Evolutionary conservation across 2,329 filamentous ascomycete species (phyloP).

Genomic region (Emmonsiellopsis sp.): DNA sequence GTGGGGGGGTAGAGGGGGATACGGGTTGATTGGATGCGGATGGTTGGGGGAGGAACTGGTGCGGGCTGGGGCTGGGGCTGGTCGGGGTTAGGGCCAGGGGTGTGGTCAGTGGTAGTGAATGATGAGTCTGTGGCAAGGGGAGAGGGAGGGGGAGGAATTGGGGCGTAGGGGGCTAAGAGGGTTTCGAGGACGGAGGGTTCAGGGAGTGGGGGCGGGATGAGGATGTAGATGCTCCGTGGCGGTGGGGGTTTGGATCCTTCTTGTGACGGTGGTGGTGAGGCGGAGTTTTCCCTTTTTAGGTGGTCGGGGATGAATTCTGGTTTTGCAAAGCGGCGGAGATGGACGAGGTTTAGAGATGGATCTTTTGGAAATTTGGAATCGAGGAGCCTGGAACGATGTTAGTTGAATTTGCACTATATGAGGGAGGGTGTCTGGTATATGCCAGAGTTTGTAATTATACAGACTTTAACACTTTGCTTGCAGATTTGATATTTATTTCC

Average conservation of each 20-base stretch:
- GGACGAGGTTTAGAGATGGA: slow-evolving; percentile 23
- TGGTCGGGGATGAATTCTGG: slow-evolving; percentile 24
- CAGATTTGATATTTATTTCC: slow-evolving; percentile 36
- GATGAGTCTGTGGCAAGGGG: not conserved
- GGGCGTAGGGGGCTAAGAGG: slow-evolving; percentile 30
- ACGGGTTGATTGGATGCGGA: slow-evolving; percentile 23
- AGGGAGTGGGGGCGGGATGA: slow-evolving; percentile 34
- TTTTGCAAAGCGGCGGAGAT: slow-evolving; percentile 35
- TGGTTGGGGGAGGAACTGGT: not conserved
- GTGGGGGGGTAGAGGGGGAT: slow-evolving; percentile 35
- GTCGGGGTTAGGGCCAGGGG: not conserved
- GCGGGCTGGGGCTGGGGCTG: not conserved
- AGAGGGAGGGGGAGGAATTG: slow-evolving; percentile 13
- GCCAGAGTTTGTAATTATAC: slow-evolving; percentile 5
- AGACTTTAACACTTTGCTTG: slow-evolving; percentile 37
- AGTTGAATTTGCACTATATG: not conserved
- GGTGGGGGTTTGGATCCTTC: slow-evolving; percentile 4
- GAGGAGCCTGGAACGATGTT: slow-evolving; percentile 25
- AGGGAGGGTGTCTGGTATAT: not conserved
- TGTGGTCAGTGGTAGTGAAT: not conserved
- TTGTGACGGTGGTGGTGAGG: slow-evolving; percentile 10
- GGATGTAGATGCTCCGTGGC: slow-evolving; percentile 30
- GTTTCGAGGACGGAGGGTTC: slow-evolving; percentile 24
- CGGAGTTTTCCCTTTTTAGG: slow-evolving; percentile 13
- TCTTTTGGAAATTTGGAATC: slow-evolving; percentile 29